Conservation (phyloP, 2,329 filamentous ascomycete genomes). For the Ophiognomonia clavigignenti-juglandacearum region DNA sequence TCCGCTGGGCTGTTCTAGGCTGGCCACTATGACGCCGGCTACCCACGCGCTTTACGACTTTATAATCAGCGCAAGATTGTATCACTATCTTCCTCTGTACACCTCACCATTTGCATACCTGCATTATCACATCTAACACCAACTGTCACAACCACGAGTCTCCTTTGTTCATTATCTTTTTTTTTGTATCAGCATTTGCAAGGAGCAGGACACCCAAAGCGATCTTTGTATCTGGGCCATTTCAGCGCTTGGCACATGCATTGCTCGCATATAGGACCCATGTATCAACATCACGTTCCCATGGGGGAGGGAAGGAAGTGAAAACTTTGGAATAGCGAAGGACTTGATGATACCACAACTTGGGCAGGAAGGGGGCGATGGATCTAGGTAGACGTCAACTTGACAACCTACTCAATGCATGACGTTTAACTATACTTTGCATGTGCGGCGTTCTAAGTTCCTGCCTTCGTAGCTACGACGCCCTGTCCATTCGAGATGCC, state of each 20-base stretch:
- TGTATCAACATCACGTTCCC: neutral
- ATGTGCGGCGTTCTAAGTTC: too few relatives aligned
- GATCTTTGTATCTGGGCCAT: neutral
- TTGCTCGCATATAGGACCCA: neutral
- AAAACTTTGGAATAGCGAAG: too few relatives aligned
- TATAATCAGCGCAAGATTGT: neutral
- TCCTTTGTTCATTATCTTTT: neutral
- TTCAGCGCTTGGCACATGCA: neutral
- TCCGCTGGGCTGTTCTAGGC: constrained; percentile 3
- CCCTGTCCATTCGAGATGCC: too few relatives aligned
- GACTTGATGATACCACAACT: too few relatives aligned
- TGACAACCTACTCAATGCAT: too few relatives aligned
- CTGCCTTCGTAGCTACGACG: too few relatives aligned
- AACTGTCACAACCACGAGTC: neutral
- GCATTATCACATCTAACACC: too few relatives aligned
- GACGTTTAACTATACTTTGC: too few relatives aligned
- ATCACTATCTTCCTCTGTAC: neutral
- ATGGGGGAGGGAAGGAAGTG: too few relatives aligned
- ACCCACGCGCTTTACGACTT: neutral
- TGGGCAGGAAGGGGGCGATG: too few relatives aligned
- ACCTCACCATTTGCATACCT: too few relatives aligned
- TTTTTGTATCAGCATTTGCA: neutral
- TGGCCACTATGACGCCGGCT: neutral
- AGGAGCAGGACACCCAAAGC: neutral
- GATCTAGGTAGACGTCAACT: too few relatives aligned